These are phyloP conservation scores for Emiliania huxleyi DNA, from an alignment of 78 protist genomes.

Conservation along the genomic window DNA sequence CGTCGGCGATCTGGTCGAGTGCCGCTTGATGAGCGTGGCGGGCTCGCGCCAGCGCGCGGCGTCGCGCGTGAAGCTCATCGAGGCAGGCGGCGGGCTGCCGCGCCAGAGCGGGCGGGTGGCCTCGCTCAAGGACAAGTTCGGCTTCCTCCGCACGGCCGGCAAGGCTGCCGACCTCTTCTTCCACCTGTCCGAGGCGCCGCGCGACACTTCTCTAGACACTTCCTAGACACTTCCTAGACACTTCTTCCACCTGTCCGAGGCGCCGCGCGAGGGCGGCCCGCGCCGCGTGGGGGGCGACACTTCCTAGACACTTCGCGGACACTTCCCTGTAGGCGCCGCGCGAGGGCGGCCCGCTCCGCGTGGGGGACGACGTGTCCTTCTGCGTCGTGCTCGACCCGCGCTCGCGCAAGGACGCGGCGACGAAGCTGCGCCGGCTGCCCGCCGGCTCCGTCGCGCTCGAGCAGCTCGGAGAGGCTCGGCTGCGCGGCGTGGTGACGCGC, in stretches of 20 bases:
- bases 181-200: neutral
- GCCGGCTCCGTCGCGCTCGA: neutral
- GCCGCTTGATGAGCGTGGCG: neutral
- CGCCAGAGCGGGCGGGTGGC: neutral
- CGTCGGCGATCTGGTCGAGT: neutral
- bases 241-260: too few relatives aligned
- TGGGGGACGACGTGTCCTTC: neutral
- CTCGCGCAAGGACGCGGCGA: neutral
- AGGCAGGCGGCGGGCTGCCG: neutral
- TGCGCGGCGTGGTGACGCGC: neutral
- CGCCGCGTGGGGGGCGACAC: too few relatives aligned
- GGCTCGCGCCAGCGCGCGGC: neutral
- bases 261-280: too few relatives aligned
- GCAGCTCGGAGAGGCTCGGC: neutral
- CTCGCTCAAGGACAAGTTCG: neutral
- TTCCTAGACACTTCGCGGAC: too few relatives aligned
- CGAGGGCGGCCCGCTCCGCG: neutral
- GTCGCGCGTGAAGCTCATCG: neutral
- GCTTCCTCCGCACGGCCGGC: neutral
- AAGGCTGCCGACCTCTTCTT: neutral
- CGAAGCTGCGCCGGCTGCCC: neutral
- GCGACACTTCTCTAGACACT: too few relatives aligned
- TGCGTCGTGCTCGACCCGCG: neutral
- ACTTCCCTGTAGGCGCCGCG: neutral
- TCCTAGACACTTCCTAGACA: too few relatives aligned